Evolutionary conservation across 768 basidiomycete genomes (phyloP), one percentile per base, ranked within the genome.

Genomic region (Pulveroboletus sp.): DNA sequence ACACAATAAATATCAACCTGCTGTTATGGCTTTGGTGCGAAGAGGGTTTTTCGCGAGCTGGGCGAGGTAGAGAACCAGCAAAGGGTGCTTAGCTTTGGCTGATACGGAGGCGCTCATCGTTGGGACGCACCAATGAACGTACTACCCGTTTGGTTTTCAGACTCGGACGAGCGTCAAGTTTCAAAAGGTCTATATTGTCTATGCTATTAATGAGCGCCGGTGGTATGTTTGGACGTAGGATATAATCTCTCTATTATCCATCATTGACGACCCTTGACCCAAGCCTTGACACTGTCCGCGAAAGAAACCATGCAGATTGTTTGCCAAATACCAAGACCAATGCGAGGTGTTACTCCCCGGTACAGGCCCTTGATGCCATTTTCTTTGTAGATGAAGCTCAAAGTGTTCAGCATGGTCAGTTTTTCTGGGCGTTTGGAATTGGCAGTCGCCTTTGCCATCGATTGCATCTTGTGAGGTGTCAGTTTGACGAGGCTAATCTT

Each of bases 231-330:
- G 52, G 53, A 45, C 37, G 43, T 49, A 52, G 52, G 50, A 55
- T 61, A 54, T 62, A 54, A 50, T 48, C 40, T 44, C 41, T 61
- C 67, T 60, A 70, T 32, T 42, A 44, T 35, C 40, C 49, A 40
- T 67, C 52, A 62, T 45, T 65, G 49, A 46, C 53, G 52, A 20
- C 68, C 73, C 62, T 82, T 82, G n/a, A 83, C 76, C 82, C 90
- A 93, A 48, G 73, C 77, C 68, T 94, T 95, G 55, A 97, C 94
- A 64, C 94, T 94, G 72, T 97, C 94, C 17, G 94, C 94, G 55
- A 97, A 87, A 19, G 91, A 94, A 58, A 98, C 95, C 95, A 99
- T 99, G 78, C 97, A 99, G 58, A 97, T 78, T 7, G 93, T 97
- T 72, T 97, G 93, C 93, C 93, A 97, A 65, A 95, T 80, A 51